Base-by-base conservation (phyloP, 345 rosid genomes). In the Eucalyptus pauciflora region DNA sequence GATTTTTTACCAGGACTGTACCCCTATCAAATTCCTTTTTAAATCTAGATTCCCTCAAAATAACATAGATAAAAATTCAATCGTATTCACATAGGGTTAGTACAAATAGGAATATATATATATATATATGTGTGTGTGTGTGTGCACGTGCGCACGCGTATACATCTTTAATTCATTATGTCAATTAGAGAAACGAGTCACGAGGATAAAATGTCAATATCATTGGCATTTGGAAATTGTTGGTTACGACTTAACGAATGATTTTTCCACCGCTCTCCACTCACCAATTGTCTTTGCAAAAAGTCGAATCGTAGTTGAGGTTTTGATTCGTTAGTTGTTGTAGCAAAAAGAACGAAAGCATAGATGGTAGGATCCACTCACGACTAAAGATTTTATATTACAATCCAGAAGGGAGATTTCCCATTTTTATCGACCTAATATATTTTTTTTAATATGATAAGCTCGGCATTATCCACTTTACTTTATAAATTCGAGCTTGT, bases 101-200 rank as follows among this genome's bases (percentile, higher is more conserved):
- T 18, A 52, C 25, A 20, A 18, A 52, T 52, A 18, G 2, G 2
- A 52, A 52, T 52, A 7, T 7, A 7, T 51, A 52, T 52, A 7
- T 7, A 7, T 52, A 7, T 7, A 7, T 51, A 52, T 52, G 3
- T 7, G 3, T 51, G 8, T 0, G 9, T 17, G 54, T 7, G 1
- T 2, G 54, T 1, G 41, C 41, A 1, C 41, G 54, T 18, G 3
- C 8, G 2, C 1, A 4, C 54, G 8, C 8, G 2, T 52, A 16
- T 31, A 15, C 22, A 5, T 37, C 22, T 31, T 31, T 31, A 18
- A 67, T 31, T 15, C 3, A 1, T 8, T 31, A 13, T 14, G 10
- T 14, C 31, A 18, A 67, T 18, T 33, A 69, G 45, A 69, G 13
- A 18, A 71, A 33, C 1, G 4, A 67, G 43, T 33, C 3, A 5